Conservation (phyloP, 371 early-diverging fungal genomes). For the Mortierella sp. region DNA sequence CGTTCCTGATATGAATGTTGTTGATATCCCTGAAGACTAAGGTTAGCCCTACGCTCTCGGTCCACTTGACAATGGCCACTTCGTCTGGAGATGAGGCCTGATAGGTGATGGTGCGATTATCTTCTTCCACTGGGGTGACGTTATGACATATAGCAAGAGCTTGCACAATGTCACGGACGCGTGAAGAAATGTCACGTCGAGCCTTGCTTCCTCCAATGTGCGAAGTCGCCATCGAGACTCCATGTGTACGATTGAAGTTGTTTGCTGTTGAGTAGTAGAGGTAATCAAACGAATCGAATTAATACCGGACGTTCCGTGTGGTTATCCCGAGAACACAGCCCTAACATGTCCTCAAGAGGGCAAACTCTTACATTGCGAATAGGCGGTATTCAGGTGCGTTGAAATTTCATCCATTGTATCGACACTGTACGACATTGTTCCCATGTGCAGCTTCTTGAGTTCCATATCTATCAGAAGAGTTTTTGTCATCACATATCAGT, state of each 20-base stretch:
- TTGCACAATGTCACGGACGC: constrained; percentile 85
- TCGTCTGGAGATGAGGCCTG: constrained; percentile 99
- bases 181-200: constrained; percentile 79
- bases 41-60: constrained; percentile 89
- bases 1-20: constrained; percentile 76
- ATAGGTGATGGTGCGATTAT: constrained; percentile 73
- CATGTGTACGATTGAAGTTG: constrained; percentile 42
- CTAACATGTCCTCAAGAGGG: neutral
- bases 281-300: neutral
- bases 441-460: constrained; percentile 97
- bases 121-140: constrained; percentile 73
- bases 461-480: constrained; percentile 86
- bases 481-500: too few relatives aligned
- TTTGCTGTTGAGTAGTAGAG: constrained; percentile 15
- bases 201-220: constrained; percentile 56
- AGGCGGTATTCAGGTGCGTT: constrained; percentile 69
- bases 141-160: constrained; percentile 95
- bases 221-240: constrained; percentile 27
- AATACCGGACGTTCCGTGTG: too few relatives aligned
- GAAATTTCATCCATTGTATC: constrained; percentile 93
- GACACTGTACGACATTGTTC: constrained; percentile 91
- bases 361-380: constrained; percentile 50
- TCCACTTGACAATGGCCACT: constrained; percentile 98
- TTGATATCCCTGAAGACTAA: constrained; percentile 81
- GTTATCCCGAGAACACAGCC: too few relatives aligned